These are phyloP conservation scores for Colletotrichum cordylinicola DNA, from an alignment of 2,329 filamentous ascomycete species.

Conservation along the genomic window DNA sequence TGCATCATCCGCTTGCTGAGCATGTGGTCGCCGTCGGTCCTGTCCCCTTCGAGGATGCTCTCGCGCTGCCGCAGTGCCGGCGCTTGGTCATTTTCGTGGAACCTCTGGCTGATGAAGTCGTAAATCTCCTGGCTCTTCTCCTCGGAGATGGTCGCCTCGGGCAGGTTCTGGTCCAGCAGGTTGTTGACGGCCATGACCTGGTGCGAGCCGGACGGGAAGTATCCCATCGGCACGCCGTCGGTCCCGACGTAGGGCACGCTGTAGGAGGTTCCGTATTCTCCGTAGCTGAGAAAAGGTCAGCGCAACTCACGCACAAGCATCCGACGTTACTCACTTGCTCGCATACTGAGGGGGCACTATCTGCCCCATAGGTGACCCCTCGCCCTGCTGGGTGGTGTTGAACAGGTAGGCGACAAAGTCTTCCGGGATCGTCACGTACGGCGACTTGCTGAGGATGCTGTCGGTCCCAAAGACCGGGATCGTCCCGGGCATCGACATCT, in stretches of 20 bases:
- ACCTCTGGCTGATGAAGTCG: conserved; percentile 80
- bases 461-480: conserved; percentile 90
- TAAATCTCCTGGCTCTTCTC: conserved; percentile 86
- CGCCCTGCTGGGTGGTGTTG: conserved; percentile 67
- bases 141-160: conserved; percentile 83
- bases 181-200: conserved; percentile 92
- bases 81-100: conserved; percentile 80
- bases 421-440: conserved; percentile 82
- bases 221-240: conserved; percentile 55
- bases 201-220: conserved; percentile 67
- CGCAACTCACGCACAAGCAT: neutral
- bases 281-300: conserved; percentile 50
- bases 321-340: conserved; percentile 17
- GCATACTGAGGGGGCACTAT: conserved; percentile 50
- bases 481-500: conserved; percentile 68
- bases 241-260: conserved; percentile 54
- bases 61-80: conserved; percentile 78
- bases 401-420: conserved; percentile 89
- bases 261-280: conserved; percentile 56
- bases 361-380: conserved; percentile 57
- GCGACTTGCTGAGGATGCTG: conserved; percentile 79
- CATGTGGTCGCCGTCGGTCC: conserved; percentile 67
- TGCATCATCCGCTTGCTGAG: conserved; percentile 95
- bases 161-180: conserved; percentile 79
- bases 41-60: conserved; percentile 78